These are phyloP conservation scores for Globisporangium parvum DNA, from an alignment of 352 stramenopile genomes.

Conservation along the genomic window DNA sequence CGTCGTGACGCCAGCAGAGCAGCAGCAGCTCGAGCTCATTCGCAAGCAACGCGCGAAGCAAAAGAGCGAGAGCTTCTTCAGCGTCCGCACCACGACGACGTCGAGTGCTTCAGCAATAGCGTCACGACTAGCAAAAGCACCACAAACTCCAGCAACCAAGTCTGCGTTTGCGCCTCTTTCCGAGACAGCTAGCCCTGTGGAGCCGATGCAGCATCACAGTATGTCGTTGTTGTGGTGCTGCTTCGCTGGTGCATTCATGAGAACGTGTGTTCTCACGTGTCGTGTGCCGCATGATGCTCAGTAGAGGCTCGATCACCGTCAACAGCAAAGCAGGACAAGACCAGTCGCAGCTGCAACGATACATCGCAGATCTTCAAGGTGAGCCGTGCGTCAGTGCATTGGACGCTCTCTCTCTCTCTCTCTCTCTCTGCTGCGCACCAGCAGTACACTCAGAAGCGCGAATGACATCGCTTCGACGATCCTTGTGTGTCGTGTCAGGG, in stretches of 20 bases:
- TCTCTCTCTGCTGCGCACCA: too few relatives aligned
- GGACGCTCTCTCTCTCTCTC: too few relatives aligned
- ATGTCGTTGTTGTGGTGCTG: too few relatives aligned
- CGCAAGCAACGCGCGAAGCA: conserved; percentile 21
- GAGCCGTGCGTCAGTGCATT: not conserved
- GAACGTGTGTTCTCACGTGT: too few relatives aligned
- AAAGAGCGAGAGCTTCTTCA: conserved; percentile 44
- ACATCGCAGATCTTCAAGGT: conserved; percentile 9
- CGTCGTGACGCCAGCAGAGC: conserved; percentile 23
- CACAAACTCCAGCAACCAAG: too few relatives aligned
- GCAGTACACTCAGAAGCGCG: not conserved
- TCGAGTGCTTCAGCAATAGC: not conserved
- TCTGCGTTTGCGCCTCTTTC: too few relatives aligned
- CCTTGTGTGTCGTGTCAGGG: conserved; percentile 26
- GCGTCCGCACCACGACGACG: not conserved
- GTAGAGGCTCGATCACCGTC: not conserved
- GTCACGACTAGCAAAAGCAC: too few relatives aligned
- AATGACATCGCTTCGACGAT: not conserved
- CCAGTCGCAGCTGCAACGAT: not conserved
- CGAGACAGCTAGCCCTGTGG: too few relatives aligned
- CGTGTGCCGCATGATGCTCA: too few relatives aligned
- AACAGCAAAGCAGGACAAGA: conserved; percentile 1
- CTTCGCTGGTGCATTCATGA: too few relatives aligned
- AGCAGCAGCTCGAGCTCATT: conserved; percentile 20
- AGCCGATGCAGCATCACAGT: too few relatives aligned